Evolutionary conservation across 208 protist species (phyloP).

Genomic region (Crithidia fasciculata): DNA sequence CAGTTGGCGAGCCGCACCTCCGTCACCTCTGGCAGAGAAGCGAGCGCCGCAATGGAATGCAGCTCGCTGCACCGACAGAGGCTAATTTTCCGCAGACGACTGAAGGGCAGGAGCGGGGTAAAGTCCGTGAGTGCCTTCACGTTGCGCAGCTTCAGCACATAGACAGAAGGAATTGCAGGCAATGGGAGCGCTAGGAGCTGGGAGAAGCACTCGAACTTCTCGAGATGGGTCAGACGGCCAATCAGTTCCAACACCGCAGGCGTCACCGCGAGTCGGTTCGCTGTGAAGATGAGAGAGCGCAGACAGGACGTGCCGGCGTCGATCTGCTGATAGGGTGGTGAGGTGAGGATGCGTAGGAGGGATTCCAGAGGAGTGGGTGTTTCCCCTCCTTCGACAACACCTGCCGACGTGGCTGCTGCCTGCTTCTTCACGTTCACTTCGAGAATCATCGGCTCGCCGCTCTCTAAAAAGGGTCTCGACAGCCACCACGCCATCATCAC

Average conservation of each 20-base stretch:
- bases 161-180: neutral
- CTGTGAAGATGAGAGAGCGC: conserved; percentile 18
- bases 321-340: conserved; percentile 24
- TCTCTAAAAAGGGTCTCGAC: neutral
- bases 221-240: conserved; percentile 14
- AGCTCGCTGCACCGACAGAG: conserved; percentile 17
- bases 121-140: conserved; percentile 11
- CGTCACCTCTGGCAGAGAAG: neutral
- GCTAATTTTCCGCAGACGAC: neutral
- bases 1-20: conserved; percentile 15
- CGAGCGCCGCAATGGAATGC: conserved; percentile 16
- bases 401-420: neutral
- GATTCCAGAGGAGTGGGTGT: neutral
- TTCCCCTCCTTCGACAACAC: neutral
- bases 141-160: conserved; percentile 23
- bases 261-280: conserved; percentile 4
- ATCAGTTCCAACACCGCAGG: conserved; percentile 7
- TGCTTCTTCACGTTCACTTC: conserved; percentile 30
- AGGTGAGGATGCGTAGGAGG: conserved; percentile 11
- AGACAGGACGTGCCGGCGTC: conserved; percentile 22
- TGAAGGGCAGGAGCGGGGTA: neutral
- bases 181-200: conserved; percentile 7
- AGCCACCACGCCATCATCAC: conserved; percentile 24
- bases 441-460: conserved; percentile 19
- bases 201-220: conserved; percentile 26